These are phyloP conservation scores for Cicer chorassanicum DNA, from an alignment of 306 rosid genomes.

Conservation along the genomic window DNA sequence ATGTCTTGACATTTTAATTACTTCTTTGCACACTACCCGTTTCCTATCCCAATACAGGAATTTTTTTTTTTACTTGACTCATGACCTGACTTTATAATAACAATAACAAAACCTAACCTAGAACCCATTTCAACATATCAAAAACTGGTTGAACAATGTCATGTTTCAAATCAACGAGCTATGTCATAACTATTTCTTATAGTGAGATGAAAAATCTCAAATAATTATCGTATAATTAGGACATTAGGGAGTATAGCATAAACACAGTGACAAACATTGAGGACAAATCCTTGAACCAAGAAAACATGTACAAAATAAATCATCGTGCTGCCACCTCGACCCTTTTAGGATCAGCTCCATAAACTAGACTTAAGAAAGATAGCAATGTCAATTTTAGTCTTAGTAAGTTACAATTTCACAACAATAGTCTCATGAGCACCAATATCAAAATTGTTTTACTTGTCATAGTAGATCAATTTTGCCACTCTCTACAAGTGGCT, in stretches of 20 bases:
- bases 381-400: neutral
- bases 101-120: too few relatives aligned
- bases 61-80: too few relatives aligned
- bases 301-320: neutral
- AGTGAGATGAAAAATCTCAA: too few relatives aligned
- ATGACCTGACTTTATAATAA: too few relatives aligned
- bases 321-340: neutral
- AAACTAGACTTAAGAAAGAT: neutral
- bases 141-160: too few relatives aligned
- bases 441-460: constrained; percentile 7
- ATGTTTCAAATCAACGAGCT: too few relatives aligned
- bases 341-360: constrained; percentile 19
- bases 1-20: too few relatives aligned
- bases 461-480: constrained; percentile 64
- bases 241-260: neutral
- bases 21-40: too few relatives aligned
- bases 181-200: too few relatives aligned
- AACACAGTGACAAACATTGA: neutral
- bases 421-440: constrained; percentile 17
- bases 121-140: too few relatives aligned
- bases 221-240: too few relatives aligned
- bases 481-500: constrained; percentile 79
- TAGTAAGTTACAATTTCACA: constrained; percentile 24
- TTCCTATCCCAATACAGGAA: too few relatives aligned
- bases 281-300: neutral